Evolutionary conservation across 768 basidiomycete species (phyloP), one percentile per base, ranked within the genome.

Genomic region (Trametes villosa): DNA sequence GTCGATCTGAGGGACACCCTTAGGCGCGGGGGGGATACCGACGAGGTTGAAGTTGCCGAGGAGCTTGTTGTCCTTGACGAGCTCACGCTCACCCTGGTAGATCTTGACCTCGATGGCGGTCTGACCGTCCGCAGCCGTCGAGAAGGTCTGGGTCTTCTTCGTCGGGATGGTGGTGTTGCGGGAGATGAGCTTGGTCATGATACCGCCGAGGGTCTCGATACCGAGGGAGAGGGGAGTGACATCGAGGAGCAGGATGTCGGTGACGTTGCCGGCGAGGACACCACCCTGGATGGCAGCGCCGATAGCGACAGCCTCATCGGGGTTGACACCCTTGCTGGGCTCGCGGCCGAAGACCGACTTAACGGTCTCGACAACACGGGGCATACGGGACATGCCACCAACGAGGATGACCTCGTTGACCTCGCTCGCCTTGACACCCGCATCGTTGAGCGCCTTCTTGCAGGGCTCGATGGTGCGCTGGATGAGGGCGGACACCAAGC

Each of bases 51-150:
- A 99, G 82, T 98, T 96, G 63, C 97, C 97, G 59, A 99, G 89
- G 8, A 98, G 79, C 79, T 98, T 99, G 88, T 98, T 98, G 81
- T 98, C 97, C 56, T 92, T 84, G 58, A 98, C 96, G 67, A 98
- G 87, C 74, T 98, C 97, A 80, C 97, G 96, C 82, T 99, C 97
- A 71, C 97, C 97, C 79, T 99, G 97, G 84, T 86, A 99, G 68
- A 99, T 95, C 87, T 98, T 98, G 76, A 99, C 96, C 76, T 98
- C 96, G 66, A 99, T 98, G 36, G 96, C 96, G n/a, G 92, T 96
- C 78, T 99, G 97, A 53, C 97, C 96, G 63, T 99, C 97, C 38
- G 96, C 96, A 40, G 97, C 96, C 17, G 97, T 99, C 4, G 96
- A 98, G 85, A 99, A 98, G 44, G 90, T 91, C 76, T 98, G 96